Evolutionary conservation across 441 rosid genomes (phyloP), one percentile per base, ranked within the genome.

Genomic region (Lagerstroemia fauriei): DNA sequence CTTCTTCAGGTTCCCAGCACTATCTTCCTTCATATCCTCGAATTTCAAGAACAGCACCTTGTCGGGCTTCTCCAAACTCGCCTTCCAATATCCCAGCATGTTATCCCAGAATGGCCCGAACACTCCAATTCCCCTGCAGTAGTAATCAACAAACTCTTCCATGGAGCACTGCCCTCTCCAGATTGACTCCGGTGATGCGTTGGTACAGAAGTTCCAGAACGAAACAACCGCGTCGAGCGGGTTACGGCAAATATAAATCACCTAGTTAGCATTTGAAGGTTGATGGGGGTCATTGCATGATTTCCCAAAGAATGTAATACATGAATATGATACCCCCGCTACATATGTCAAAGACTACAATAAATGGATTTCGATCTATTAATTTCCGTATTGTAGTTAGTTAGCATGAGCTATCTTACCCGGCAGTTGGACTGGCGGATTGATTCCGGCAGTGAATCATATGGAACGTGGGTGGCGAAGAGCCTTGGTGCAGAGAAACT

Each of bases 51-150:
- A 91, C 80, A 94, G n/a, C 47, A 93, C 90, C 76, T 87, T 90
- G 20, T 91, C 84, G 22, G 93, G 95, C 27, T 78, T 85, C 84
- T 83, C 86, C 82, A 81, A 31, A 84, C 98, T 95, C 72, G 86
- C 93, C 9, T 82, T 89, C 93, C 94, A 93, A 74, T 91, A 95
- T 78, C 94, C 96, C 83, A 95, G 72, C 92, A 95, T 85, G 66
- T 93, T 95, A 12, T 93, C 90, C 96, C 95, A 93, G 76, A 91
- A 93, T 0, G 95, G 98, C 0, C 98, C 98, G 34, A 75, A 92
- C 57, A 90, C 92, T 50, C 88, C 44, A 50, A 84, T 79, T 25
- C 98, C 97, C 0, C 84, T 76, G 76, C 93, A 93, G 56, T 81
- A 92, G 85, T 84, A 76, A 9, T 91, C 81, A 78, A 93, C 90